Conservation (phyloP, 1,284 basidiomycete species). For the Heimioporus retisporus region DNA sequence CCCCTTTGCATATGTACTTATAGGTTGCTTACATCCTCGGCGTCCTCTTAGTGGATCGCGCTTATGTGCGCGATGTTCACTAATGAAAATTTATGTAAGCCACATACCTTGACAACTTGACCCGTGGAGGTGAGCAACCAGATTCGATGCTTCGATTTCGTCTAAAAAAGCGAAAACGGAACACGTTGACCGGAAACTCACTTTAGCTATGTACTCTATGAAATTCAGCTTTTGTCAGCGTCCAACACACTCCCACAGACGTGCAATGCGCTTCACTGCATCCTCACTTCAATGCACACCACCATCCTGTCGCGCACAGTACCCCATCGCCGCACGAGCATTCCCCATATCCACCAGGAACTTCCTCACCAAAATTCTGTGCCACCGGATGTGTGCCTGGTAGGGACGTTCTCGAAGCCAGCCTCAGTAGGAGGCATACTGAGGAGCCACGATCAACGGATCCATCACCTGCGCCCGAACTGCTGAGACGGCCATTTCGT, state of each 20-base stretch:
- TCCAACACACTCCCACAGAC: slow-evolving; percentile 69
- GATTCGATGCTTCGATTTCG: not conserved
- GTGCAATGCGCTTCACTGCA: slow-evolving; percentile 59
- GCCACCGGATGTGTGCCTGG: slow-evolving; percentile 71
- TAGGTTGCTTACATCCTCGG: too few relatives aligned
- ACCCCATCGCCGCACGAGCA: slow-evolving; percentile 58
- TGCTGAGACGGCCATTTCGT: slow-evolving; percentile 75
- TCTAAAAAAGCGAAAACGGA: not conserved
- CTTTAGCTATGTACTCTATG: slow-evolving; percentile 76
- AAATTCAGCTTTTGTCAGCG: slow-evolving; percentile 74
- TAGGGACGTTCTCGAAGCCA: slow-evolving; percentile 60
- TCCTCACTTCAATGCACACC: slow-evolving; percentile 67
- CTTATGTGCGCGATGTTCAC: too few relatives aligned
- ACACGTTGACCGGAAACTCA: not conserved
- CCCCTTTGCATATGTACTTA: too few relatives aligned
- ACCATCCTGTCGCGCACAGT: slow-evolving; percentile 65
- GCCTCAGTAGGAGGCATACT: slow-evolving; percentile 46
- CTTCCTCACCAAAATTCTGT: slow-evolving; percentile 62
- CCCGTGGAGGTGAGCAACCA: slow-evolving; percentile 58
- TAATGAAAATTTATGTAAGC: not conserved
- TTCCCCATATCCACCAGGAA: slow-evolving; percentile 14
- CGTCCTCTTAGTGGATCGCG: too few relatives aligned
- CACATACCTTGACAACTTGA: slow-evolving; percentile 45
- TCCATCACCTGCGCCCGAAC: slow-evolving; percentile 44
- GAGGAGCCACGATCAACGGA: not conserved